These are phyloP conservation scores for Yarrowia yakushimensis DNA, from an alignment of 805 yeast genomes.

Conservation along the genomic window DNA sequence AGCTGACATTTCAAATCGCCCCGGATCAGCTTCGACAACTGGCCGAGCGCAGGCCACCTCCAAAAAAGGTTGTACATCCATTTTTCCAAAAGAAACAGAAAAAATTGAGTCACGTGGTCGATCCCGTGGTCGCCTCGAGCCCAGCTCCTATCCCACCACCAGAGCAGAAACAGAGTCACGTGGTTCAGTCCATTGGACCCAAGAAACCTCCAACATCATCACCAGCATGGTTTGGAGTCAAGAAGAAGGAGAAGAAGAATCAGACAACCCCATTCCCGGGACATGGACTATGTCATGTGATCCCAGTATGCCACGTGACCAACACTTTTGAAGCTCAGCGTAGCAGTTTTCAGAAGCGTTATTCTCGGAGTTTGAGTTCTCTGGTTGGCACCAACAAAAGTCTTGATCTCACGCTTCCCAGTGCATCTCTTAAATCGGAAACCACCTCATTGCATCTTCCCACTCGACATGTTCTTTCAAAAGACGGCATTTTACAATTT, in stretches of 20 bases:
- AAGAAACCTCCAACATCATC: neutral
- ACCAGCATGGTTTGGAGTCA: neutral
- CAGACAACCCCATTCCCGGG: neutral
- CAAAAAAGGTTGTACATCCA: constrained; percentile 11
- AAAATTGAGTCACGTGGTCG: neutral
- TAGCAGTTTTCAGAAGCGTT: neutral
- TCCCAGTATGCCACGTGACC: neutral
- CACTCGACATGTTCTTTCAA: neutral
- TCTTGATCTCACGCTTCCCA: neutral
- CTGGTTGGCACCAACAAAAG: no score
- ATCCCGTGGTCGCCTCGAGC: no score
- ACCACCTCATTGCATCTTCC: neutral
- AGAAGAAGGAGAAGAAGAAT: neutral
- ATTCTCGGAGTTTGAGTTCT: neutral
- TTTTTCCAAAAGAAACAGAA: constrained; percentile 13
- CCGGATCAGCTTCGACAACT: neutral
- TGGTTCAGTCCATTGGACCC: neutral
- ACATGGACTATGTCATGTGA: neutral
- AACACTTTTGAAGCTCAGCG: neutral
- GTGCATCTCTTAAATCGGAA: neutral
- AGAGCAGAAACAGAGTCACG: neutral
- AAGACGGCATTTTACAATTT: neutral
- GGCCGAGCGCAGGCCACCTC: neutral
- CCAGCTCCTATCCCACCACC: no score
- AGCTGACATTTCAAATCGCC: neutral